These are phyloP conservation scores for Immersiella caudata DNA, from an alignment of 495 filamentous ascomycete species.

Conservation along the genomic window DNA sequence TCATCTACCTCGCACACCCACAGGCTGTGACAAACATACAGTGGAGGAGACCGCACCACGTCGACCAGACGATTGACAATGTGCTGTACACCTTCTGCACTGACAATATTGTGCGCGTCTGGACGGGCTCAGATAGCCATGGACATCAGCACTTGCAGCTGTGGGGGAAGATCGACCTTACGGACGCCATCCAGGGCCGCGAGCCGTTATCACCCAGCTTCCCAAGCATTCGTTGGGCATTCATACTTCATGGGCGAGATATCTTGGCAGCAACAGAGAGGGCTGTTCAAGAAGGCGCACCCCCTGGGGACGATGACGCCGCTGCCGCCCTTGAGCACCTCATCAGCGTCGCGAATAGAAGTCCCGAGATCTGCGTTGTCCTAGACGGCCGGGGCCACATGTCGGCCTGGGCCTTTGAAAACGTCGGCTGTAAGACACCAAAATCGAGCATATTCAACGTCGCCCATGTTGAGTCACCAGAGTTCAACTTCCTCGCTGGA, in stretches of 20 bases:
- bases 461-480: constrained; percentile 68
- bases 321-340: constrained; percentile 79
- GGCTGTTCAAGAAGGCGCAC: constrained; percentile 62
- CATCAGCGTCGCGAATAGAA: constrained; percentile 80
- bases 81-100: constrained; percentile 90
- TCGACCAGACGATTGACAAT: constrained; percentile 80
- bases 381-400: constrained; percentile 83
- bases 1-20: constrained; percentile 86
- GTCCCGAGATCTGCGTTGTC: constrained; percentile 84
- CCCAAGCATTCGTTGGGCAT: constrained; percentile 65
- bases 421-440: constrained; percentile 74
- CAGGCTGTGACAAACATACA: constrained; percentile 76
- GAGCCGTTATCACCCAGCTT: constrained; percentile 38
- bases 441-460: constrained; percentile 82
- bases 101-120: constrained; percentile 83
- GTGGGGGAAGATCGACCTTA: constrained; percentile 83
- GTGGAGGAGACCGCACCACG: constrained; percentile 77
- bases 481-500: constrained; percentile 64
- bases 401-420: constrained; percentile 94
- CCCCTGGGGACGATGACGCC: constrained; percentile 55
- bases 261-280: constrained; percentile 75
- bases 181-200: constrained; percentile 68
- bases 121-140: constrained; percentile 76
- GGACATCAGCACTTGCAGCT: constrained; percentile 70
- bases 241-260: constrained; percentile 82